Evolutionary conservation across 2,329 filamentous ascomycete genomes (phyloP), one percentile per base, ranked within the genome.

Genomic region (Scedosporium apiospermum): DNA sequence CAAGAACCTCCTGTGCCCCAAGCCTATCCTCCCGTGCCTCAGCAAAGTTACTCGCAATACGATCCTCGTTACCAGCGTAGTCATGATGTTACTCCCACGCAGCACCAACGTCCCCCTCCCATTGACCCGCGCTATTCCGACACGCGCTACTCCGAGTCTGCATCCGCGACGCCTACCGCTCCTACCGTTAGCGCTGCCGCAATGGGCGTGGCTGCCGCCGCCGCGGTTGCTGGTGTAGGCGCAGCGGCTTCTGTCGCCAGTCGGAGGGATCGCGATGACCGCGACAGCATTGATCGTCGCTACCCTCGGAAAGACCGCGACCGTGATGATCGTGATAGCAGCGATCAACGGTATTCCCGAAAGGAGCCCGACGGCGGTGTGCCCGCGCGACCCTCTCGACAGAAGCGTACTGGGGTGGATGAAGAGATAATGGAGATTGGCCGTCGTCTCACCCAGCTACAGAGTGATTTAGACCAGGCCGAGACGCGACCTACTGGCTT

Each of bases 381-480:
- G 6, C 21, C 51, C n/a, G 30, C 51, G 7, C 60, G 60, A 38
- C 51, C 60, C 16, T 16, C 51, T 27, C 59, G 59, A 9, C 18
- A 34, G 59, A 46, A 53, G 30, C 44, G 59, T 14, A 46, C 42
- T 34, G 49, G 60, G 67, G 80, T 81, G 1, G 82, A 85, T 64
- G 81, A 84, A 64, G 83, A 86, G 71, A 85, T 86, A 38, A 69
- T 82, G 62, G 77, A 79, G 63, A 75, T 86, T 53, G 83, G 83
- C 14, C 78, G 80, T 62, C 76, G 83, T 68, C 77, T 86, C 58
- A 78, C 79, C 46, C 76, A 82, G 66, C 72, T 85, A 53, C 61
- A 59, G 14, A 80, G 60, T n/a, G 60, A 62, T 23, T 27, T 62
- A n/a, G 60, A 62, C n/a, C 42, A 38, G 14, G 57, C 77, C 61